Conservation (phyloP, 805 yeast genomes). For the Debaryomyces maramus region DNA sequence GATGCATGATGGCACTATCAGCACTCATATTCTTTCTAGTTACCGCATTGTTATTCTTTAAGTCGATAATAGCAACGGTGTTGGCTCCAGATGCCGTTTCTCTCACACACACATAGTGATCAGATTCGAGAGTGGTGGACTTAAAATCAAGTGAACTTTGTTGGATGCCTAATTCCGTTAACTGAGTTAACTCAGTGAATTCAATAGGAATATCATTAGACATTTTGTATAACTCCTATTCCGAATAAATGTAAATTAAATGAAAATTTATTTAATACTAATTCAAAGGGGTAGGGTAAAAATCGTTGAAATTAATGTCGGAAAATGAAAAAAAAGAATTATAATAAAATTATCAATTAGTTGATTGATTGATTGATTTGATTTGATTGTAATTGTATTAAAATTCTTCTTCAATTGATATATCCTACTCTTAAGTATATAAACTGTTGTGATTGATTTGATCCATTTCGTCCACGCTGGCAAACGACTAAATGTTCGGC, state of each 20-base stretch:
- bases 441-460: conserved; percentile 1
- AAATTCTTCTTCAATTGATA: conserved; percentile 1
- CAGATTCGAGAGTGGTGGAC: conserved; percentile 93
- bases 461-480: conserved; percentile 11
- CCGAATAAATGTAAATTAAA: conserved; percentile 4
- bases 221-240: conserved; percentile 13
- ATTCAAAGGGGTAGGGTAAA: background rate
- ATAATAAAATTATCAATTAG: conserved; percentile 1
- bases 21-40: conserved; percentile 94
- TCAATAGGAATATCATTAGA: conserved; percentile 84
- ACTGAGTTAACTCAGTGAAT: conserved; percentile 91
- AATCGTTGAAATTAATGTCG: background rate
- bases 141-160: conserved; percentile 85
- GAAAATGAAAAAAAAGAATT: background rate
- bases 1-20: conserved; percentile 96
- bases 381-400: conserved; percentile 1
- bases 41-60: conserved; percentile 73
- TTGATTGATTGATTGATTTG: conserved; percentile 4
- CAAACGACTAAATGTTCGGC: background rate
- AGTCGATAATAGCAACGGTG: conserved; percentile 91
- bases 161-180: conserved; percentile 82
- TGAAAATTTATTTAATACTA: conserved; percentile 1
- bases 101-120: conserved; percentile 81
- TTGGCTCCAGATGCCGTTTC: conserved; percentile 64
- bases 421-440: background rate